Evolutionary conservation across 306 rosid genomes (phyloP).

Genomic region (Sicyos edulis): DNA sequence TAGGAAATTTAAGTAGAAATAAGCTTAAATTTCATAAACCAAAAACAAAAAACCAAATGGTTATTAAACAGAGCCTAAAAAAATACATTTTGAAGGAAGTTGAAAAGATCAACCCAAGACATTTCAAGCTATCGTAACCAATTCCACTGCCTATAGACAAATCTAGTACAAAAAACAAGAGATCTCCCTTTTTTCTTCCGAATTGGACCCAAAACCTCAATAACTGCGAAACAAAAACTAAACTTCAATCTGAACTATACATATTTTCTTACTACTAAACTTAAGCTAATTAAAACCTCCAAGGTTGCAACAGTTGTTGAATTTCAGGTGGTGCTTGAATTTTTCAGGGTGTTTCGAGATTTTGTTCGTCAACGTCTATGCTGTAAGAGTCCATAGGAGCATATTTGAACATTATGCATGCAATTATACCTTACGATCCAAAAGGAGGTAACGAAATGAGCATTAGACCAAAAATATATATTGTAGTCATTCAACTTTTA

Average conservation of each 20-base stretch:
- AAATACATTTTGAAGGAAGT: not conserved
- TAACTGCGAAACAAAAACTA: not conserved
- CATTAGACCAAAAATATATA: not conserved
- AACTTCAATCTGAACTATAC: not conserved
- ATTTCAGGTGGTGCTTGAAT: not conserved
- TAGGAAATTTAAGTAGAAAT: too few species aligned
- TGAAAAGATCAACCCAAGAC: not conserved
- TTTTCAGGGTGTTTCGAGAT: not conserved
- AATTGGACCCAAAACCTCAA: not conserved
- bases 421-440: not conserved
- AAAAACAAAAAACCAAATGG: too few species aligned
- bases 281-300: not conserved
- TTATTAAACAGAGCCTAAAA: too few species aligned
- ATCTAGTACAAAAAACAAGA: not conserved
- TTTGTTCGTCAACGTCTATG: not conserved
- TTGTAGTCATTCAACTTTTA: not conserved
- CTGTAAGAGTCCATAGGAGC: not conserved
- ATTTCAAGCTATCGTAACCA: not conserved
- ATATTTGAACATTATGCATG: not conserved
- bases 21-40: too few species aligned
- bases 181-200: not conserved
- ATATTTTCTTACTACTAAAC: not conserved
- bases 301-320: not conserved
- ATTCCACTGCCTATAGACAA: not conserved
- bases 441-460: not conserved